Base-by-base conservation (phyloP, 2,329 filamentous ascomycete genomes). In the Xylaria sp. region DNA sequence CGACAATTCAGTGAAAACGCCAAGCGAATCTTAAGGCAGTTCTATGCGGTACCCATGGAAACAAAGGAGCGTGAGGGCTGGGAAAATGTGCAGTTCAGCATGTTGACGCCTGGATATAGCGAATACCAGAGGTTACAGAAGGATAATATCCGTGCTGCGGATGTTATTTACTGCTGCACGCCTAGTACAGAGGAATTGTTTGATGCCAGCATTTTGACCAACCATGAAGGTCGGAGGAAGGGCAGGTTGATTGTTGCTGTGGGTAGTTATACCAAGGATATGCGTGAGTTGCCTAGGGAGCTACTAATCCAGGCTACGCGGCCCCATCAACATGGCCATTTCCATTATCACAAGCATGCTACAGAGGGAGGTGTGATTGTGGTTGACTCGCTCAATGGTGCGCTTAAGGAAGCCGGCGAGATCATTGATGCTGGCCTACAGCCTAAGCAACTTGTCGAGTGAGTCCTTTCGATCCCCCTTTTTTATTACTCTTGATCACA, bases 131-230 rank as follows among this genome's bases (percentile, higher is more conserved):
- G 42, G n/a, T 47, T 47, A 17, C 42, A 47, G 17, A 47, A 47
- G 42, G 42, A 47, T 19, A 47, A 47, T 17, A 84, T 98, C 59
- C 83, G 89, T 45, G 88, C 87, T 8, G 88, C 92, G 0, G 93
- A 96, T 74, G 91, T 92, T 9, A 92, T 98, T 45, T 96, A 97
- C 81, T 95, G 93, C 81, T 97, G 93, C 72, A 97, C 94, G 1
- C 93, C 94, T 0, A 91, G 90, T 0, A 86, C 85, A 0, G 83
- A 86, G 39, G 92, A 92, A 0, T 82, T 98, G 1, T 98, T 98
- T 76, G 92, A 94, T 60, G 84, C 83, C 9, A 78, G 85, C 11
- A 89, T 92, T 69, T 84, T 98, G 59, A 97, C 92, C 0, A 91
- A 86, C 64, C 85, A 87, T 6, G 90, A 92, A 72, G 92, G 89